A percentile compares a stretch with the other conserved stretches of the same genome.
Conservation (phyloP, 345 rosid species). For the Erodium maritimum region DNA sequence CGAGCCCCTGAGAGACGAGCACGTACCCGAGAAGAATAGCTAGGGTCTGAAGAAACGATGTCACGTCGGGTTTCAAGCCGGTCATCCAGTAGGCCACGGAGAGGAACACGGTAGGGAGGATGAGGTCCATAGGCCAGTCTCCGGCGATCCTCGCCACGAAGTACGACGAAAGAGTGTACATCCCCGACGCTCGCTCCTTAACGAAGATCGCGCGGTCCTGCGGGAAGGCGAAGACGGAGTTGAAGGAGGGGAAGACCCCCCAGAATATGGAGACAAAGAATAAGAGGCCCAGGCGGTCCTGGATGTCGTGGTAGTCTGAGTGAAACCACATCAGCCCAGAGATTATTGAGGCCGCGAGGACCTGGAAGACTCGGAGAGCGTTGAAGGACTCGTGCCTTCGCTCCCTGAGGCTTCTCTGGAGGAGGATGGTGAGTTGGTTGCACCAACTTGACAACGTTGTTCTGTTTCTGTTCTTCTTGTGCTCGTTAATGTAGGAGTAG, state of each 20-base stretch:
- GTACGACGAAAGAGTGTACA: conserved; percentile 82
- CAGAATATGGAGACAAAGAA: conserved; percentile 79
- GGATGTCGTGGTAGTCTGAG: conserved; percentile 51
- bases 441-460: conserved; percentile 32
- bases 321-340: conserved; percentile 92
- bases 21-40: conserved; percentile 59
- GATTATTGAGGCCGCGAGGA: conserved; percentile 46
- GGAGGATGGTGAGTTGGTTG: conserved; percentile 58
- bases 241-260: conserved; percentile 90
- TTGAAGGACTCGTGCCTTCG: conserved; percentile 71
- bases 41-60: conserved; percentile 45
- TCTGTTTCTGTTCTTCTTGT: too few relatives aligned
- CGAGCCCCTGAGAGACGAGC: conserved; percentile 77
- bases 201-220: conserved; percentile 71
- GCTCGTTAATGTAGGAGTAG: too few relatives aligned
- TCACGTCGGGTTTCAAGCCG: conserved; percentile 42
- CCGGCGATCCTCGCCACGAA: conserved; percentile 81
- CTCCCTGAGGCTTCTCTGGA: conserved; percentile 77
- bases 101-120: conserved; percentile 65
- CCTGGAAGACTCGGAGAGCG: conserved; percentile 67
- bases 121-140: conserved; percentile 87
- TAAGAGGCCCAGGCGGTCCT: conserved; percentile 78
- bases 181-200: conserved; percentile 74
- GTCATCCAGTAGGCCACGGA: conserved; percentile 73
- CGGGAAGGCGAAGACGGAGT: conserved; percentile 73